Conservation (phyloP, 1,284 basidiomycete genomes). For the Trametes sp. region DNA sequence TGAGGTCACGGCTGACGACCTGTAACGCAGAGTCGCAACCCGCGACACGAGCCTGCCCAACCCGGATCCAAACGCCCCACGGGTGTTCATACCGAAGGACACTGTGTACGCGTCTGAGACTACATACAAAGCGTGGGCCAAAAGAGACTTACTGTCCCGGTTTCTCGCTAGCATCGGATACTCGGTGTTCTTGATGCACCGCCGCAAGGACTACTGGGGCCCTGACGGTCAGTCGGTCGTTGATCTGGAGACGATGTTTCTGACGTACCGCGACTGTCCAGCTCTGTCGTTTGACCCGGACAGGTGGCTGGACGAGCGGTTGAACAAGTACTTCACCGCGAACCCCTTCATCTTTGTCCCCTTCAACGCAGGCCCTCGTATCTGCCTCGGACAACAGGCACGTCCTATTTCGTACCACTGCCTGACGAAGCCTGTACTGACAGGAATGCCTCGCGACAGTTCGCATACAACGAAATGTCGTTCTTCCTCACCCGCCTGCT, state of each 20-base stretch:
- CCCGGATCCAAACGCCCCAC: slow-evolving; percentile 33
- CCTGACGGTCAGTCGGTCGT: slow-evolving; percentile 40
- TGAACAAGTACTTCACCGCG: slow-evolving; percentile 56
- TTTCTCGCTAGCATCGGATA: slow-evolving; percentile 33
- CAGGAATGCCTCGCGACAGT: slow-evolving; percentile 31
- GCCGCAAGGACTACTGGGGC: slow-evolving; percentile 42
- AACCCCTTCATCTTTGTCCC: slow-evolving; percentile 70
- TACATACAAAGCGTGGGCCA: no score
- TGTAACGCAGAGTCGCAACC: slow-evolving; percentile 24
- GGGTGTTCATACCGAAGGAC: slow-evolving; percentile 35
- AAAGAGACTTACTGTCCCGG: no score
- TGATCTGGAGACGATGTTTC: slow-evolving; percentile 32
- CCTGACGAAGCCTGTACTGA: slow-evolving; percentile 16
- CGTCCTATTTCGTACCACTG: not conserved
- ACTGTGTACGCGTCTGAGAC: slow-evolving; percentile 26
- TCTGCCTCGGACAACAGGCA: slow-evolving; percentile 68
- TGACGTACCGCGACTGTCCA: slow-evolving; percentile 39
- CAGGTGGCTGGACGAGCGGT: slow-evolving; percentile 61
- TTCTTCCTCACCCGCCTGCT: slow-evolving; percentile 50
- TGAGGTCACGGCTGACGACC: slow-evolving; percentile 35
- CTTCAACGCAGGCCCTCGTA: slow-evolving; percentile 65
- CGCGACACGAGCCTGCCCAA: slow-evolving; percentile 34
- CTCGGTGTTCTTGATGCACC: slow-evolving; percentile 41
- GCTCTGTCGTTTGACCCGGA: slow-evolving; percentile 65
- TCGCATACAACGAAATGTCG: slow-evolving; percentile 52